These are phyloP conservation scores for Aspergillus fructus DNA, from an alignment of 2,329 filamentous ascomycete species.

Conservation along the genomic window DNA sequence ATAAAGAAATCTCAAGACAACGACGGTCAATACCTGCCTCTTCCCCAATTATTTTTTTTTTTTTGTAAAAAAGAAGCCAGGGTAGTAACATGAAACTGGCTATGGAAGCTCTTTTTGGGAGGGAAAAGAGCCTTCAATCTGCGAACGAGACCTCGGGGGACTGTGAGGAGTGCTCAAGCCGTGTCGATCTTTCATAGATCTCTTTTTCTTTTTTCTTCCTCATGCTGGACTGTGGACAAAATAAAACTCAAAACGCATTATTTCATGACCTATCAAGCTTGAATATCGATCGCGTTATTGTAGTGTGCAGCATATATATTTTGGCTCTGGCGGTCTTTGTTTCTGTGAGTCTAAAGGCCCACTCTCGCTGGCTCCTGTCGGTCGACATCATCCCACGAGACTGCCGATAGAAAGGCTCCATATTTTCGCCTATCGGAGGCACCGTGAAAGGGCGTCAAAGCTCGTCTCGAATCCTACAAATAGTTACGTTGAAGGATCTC, in stretches of 20 bases:
- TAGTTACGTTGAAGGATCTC: too few species aligned
- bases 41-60: conserved; percentile 15
- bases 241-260: conserved; percentile 22
- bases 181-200: conserved; percentile 15
- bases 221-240: conserved; percentile 4
- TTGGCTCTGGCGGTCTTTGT: not conserved
- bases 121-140: conserved; percentile 11
- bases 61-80: conserved; percentile 9
- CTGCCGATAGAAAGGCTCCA: too few species aligned
- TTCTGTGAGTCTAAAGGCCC: too few species aligned
- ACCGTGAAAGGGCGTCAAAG: too few species aligned
- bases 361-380: too few species aligned
- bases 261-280: conserved; percentile 6
- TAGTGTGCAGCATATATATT: not conserved
- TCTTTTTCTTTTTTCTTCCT: conserved; percentile 1
- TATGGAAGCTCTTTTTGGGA: conserved; percentile 2
- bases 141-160: conserved; percentile 4
- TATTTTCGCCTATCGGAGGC: too few species aligned
- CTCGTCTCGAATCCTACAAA: too few species aligned
- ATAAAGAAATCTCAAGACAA: conserved; percentile 5
- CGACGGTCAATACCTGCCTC: conserved; percentile 10
- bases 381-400: too few species aligned
- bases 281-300: not conserved
- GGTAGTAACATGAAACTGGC: not conserved
- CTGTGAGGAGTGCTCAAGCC: not conserved